Base-by-base conservation (phyloP, 768 basidiomycete species). In the Leccinum incarnatum region DNA sequence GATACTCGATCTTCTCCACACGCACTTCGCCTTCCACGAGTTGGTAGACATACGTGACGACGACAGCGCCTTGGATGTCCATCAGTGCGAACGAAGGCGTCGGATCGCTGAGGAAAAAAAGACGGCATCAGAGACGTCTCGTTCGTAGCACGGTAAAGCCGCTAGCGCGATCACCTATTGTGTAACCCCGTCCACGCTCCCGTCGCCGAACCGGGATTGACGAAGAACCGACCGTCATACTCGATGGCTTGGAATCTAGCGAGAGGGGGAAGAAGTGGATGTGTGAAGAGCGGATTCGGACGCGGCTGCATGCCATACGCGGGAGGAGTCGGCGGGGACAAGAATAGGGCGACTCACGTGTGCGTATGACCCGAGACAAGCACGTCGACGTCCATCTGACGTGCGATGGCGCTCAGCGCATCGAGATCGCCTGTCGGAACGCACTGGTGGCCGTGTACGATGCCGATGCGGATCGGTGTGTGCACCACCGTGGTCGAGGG, bases 351-450 rank as follows among this genome's bases (percentile, higher is more conserved):
- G 51, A 74, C 91, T 70, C 68, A 96, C 95, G 85, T 86, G 74
- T 98, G 95, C 0, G 97, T 98, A 67, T 94, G 94, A 0, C 97
- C 97, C 2, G 89, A 92, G 21, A 98, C 77, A 36, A 98, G 79
- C 0, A 99, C 93, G 68, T 99, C 97, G 4, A 98, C 97, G 70
- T 98, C 96, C 91, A 99, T 93, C 75, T 95, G 93, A 37, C 96
- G 78, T 15, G 95, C 94, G 55, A 95, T 83, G 3, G 91, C 82
- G 54, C 85, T 87, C 46, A 98, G 80, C n/a, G 91, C 87, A 68
- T 97, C 94, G 3, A 94, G 79, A 71, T 97, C 95, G 14, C 95
- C 97, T 0, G 88, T 86, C 1, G 97, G 96, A 45, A 98, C 83
- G 67, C 84, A 88, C 72, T 98, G 95, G 74, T 96, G 93, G 0